These are phyloP conservation scores for Aspergillus diversus DNA, from an alignment of 495 filamentous ascomycete species.

Conservation along the genomic window DNA sequence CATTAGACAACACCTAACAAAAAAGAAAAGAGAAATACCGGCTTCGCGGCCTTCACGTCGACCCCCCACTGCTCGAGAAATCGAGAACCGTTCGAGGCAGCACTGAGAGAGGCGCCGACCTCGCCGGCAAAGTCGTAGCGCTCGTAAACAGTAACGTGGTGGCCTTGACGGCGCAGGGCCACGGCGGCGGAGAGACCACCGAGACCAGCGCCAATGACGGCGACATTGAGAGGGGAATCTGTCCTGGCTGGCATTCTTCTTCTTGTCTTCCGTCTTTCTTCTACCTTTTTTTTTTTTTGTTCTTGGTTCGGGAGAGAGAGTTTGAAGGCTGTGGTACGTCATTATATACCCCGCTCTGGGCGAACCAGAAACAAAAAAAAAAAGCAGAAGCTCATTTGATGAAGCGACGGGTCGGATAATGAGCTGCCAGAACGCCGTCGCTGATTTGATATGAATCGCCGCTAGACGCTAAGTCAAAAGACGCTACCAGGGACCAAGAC, in stretches of 20 bases:
- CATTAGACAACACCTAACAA: not conserved
- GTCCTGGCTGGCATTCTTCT: constrained; percentile 17
- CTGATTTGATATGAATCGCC: not conserved
- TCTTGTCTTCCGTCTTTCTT: not conserved
- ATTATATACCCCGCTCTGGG: not conserved
- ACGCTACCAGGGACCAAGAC: constrained; percentile 5
- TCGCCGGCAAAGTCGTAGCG: constrained; percentile 36
- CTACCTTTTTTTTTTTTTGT: not conserved
- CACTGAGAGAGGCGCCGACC: constrained; percentile 34
- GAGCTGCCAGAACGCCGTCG: not conserved
- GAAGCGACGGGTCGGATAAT: constrained; percentile 7
- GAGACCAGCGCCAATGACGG: constrained; percentile 58
- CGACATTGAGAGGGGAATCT: constrained; percentile 22
- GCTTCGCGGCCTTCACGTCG: constrained; percentile 32
- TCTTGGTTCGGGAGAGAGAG: not conserved
- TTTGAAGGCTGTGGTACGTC: not conserved
- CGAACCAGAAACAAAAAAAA: not conserved
- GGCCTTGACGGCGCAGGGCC: constrained; percentile 54
- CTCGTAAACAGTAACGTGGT: constrained; percentile 49
- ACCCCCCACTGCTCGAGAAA: constrained; percentile 37
- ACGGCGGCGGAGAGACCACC: constrained; percentile 57
- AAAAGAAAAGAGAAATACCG: constrained; percentile 10
- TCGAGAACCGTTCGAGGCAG: constrained; percentile 31
- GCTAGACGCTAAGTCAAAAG: too few species aligned
- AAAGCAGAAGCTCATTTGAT: not conserved